phyloP scores from a whole-genome alignment of 2,329 filamentous ascomycete species.

The Pseudocercospora macadamiae region DNA sequence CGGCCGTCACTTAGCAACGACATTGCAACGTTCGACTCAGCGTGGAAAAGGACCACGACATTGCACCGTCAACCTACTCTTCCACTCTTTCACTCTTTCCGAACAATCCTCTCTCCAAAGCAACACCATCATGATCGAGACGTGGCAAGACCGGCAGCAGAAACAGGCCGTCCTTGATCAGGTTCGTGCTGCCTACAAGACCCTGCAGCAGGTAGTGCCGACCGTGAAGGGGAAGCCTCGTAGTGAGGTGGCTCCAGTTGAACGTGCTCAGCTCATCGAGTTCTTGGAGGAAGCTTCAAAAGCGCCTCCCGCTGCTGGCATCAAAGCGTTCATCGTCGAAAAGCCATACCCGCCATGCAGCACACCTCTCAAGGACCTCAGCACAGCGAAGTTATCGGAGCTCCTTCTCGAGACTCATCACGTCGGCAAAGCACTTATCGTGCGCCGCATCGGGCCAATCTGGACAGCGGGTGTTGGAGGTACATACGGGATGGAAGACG shows the following conservation, averaged over 20 bases:
- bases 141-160: conserved; percentile 5
- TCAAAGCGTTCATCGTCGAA: conserved; percentile 15
- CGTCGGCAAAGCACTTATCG: conserved; percentile 23
- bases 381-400: conserved; percentile 24
- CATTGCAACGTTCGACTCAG: no score
- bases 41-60: no score
- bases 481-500: conserved; percentile 37
- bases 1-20: no score
- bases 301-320: not conserved
- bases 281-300: not conserved
- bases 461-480: conserved; percentile 15
- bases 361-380: conserved; percentile 20
- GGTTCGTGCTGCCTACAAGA: not conserved
- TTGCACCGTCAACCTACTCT: no score
- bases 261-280: not conserved
- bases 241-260: not conserved
- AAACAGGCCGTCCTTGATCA: not conserved
- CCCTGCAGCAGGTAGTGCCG: conserved; percentile 1
- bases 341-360: conserved; percentile 29
- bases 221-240: conserved; percentile 10
- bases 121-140: conserved; percentile 1
- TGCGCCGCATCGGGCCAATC: conserved; percentile 25
- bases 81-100: no score
- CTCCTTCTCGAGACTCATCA: conserved; percentile 31
- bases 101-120: no score